Conservation (phyloP, 176 grass and related monocot genomes). For the Puya raimondii region DNA sequence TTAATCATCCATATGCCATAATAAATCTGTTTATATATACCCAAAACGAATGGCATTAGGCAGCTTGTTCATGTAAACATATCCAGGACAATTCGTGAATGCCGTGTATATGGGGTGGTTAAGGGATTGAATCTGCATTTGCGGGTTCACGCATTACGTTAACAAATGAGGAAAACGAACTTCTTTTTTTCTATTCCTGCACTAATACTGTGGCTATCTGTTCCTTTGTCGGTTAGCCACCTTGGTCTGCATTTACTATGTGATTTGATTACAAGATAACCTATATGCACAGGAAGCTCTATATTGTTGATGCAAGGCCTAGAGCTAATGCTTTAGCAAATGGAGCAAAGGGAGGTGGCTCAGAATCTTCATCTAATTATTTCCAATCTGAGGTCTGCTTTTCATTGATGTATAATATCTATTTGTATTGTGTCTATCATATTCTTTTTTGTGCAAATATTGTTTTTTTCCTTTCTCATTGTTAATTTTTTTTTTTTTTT, state of each 20-base stretch:
- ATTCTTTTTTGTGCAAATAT: slow-evolving; percentile 10
- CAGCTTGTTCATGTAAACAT: no score
- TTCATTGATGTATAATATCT: slow-evolving; percentile 12
- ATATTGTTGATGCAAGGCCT: slow-evolving; percentile 98
- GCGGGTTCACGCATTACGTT: no score
- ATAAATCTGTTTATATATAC: no score
- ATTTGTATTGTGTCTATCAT: slow-evolving; percentile 5
- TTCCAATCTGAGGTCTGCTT: slow-evolving; percentile 59
- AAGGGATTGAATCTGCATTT: no score
- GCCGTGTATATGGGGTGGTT: no score
- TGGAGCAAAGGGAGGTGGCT: slow-evolving; percentile 93
- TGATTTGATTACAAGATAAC: neutral
- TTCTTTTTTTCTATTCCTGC: neutral
- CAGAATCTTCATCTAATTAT: slow-evolving; percentile 94
- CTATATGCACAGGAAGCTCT: slow-evolving; percentile 64
- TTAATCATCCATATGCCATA: no score
- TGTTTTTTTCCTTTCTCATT: slow-evolving; percentile 3
- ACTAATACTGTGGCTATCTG: neutral
- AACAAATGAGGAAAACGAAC: no score
- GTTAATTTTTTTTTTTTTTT: slow-evolving; percentile 23
- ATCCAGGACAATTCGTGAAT: no score
- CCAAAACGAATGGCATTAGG: no score
- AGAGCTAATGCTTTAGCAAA: slow-evolving; percentile 96
- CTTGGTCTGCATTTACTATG: neutral
- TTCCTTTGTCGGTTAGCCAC: neutral